These are phyloP conservation scores for Coleophoma eucalyptorum DNA, from an alignment of 2,329 filamentous ascomycete species.

Conservation along the genomic window DNA sequence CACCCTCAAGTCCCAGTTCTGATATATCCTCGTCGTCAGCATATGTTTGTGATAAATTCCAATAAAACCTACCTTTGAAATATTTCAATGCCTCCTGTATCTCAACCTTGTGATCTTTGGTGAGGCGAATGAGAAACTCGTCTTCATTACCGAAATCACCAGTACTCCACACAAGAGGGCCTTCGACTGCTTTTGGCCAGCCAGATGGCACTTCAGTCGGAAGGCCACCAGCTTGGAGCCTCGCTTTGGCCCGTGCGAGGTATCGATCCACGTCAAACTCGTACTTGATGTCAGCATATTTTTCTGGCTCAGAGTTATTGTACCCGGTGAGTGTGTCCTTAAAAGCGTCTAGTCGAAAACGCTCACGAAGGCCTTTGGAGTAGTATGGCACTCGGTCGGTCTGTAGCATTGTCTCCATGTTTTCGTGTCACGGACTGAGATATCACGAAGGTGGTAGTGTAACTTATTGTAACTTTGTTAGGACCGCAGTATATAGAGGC, in stretches of 20 bases:
- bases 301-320: neutral
- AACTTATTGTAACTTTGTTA: too few species aligned
- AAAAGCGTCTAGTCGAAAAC: neutral
- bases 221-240: neutral
- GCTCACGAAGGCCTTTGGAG: neutral
- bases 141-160: neutral
- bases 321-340: neutral
- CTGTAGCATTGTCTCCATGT: too few species aligned
- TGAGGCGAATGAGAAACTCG: neutral
- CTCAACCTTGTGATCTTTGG: conserved; percentile 1
- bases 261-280: neutral
- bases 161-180: neutral
- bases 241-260: neutral
- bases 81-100: conserved; percentile 2
- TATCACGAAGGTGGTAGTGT: too few species aligned
- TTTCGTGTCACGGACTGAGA: too few species aligned
- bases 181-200: too few species aligned
- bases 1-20: conserved; percentile 8
- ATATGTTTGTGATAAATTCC: neutral
- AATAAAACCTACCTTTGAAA: conserved; percentile 4
- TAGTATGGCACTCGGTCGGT: neutral
- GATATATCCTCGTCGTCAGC: neutral
- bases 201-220: neutral
- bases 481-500: too few species aligned
- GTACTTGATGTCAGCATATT: neutral